Evolutionary conservation across 2,329 filamentous ascomycete genomes (phyloP).

Genomic region (Bipolaris sorokiniana): DNA sequence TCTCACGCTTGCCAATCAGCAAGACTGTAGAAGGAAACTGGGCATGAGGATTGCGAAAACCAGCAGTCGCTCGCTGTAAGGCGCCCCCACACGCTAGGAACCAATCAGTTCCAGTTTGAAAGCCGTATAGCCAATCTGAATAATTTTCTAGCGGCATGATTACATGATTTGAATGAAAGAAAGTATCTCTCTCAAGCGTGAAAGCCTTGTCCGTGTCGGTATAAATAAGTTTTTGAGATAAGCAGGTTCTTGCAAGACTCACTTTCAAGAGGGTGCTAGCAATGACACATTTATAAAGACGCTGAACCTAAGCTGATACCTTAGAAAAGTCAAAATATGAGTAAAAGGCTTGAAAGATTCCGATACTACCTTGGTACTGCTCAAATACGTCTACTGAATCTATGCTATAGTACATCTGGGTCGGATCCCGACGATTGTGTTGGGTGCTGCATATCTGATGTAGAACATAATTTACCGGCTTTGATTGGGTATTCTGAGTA

Average conservation of each 20-base stretch:
- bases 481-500: slow-evolving; percentile 9
- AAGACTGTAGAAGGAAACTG: slow-evolving; percentile 19
- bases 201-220: neutral
- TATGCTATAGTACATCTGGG: slow-evolving; percentile 12
- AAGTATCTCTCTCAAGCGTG: neutral
- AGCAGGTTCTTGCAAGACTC: slow-evolving; percentile 5
- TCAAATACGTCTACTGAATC: slow-evolving; percentile 9
- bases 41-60: slow-evolving; percentile 6
- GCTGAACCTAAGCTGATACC: too few species aligned
- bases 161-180: neutral
- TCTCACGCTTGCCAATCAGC: slow-evolving; percentile 8
- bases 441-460: slow-evolving; percentile 13
- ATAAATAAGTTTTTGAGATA: slow-evolving; percentile 7
- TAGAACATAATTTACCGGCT: slow-evolving; percentile 19
- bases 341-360: slow-evolving; percentile 7
- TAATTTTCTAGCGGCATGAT: slow-evolving; percentile 1
- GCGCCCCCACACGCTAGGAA: slow-evolving; percentile 10
- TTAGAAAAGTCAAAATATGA: too few species aligned
- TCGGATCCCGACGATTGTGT: slow-evolving; percentile 8
- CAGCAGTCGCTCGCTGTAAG: slow-evolving; percentile 2
- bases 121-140: slow-evolving; percentile 18
- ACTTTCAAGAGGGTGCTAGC: too few species aligned
- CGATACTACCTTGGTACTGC: slow-evolving; percentile 16
- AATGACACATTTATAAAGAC: too few species aligned
- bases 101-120: slow-evolving; percentile 13